Percentiles rank a stretch among this genome's conserved stretches.
Evolutionary conservation across 1,139 yeast species (phyloP).

Genomic region (Casaregolazyma suthepensis): DNA sequence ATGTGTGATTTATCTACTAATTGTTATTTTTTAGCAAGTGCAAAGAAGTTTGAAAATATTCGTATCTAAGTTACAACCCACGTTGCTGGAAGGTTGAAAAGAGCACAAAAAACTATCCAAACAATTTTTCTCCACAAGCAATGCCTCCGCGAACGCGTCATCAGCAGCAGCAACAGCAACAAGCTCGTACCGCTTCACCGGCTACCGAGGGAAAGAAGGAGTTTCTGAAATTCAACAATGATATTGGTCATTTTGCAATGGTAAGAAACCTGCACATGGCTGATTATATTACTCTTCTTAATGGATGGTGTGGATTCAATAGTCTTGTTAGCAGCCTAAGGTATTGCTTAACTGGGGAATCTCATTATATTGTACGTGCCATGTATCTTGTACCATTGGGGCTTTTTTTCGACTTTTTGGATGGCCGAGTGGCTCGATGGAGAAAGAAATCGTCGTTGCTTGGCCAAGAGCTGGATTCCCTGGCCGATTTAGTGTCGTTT

Average conservation of each 20-base stretch:
- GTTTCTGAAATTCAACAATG: conserved; percentile 70
- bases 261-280: conserved; percentile 70
- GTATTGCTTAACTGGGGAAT: conserved; percentile 37
- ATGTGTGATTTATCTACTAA: neutral
- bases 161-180: neutral
- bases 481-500: conserved; percentile 89
- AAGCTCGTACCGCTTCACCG: conserved; percentile 25
- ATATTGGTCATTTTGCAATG: conserved; percentile 52
- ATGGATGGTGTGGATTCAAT: conserved; percentile 75
- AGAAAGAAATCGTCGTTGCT: conserved; percentile 86
- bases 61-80: too few species aligned
- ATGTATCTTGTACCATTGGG: conserved; percentile 85
- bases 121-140: neutral
- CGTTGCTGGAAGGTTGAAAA: too few species aligned
- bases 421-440: conserved; percentile 93
- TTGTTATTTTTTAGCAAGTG: neutral
- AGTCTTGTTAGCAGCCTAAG: conserved; percentile 81
- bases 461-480: conserved; percentile 96
- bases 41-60: too few species aligned
- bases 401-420: conserved; percentile 89
- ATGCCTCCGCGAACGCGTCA: neutral
- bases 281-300: conserved; percentile 86
- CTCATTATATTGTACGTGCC: conserved; percentile 73
- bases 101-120: neutral
- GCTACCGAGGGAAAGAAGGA: conserved; percentile 51